These are phyloP conservation scores for Oropetium thomaeum DNA, from an alignment of 176 grass and related monocot species.

Conservation along the genomic window DNA sequence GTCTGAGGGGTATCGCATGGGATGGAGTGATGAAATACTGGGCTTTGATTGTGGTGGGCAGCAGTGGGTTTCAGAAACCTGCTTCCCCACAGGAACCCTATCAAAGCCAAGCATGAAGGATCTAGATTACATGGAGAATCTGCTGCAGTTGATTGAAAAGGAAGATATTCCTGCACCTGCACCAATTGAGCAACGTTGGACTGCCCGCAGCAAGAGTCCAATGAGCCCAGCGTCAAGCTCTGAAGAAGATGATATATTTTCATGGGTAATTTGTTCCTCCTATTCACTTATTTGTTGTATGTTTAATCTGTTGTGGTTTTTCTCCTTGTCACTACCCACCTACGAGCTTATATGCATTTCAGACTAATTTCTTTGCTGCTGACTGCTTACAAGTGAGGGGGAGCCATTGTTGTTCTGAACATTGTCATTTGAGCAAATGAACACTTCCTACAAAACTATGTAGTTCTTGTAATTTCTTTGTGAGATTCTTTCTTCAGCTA, in stretches of 20 bases:
- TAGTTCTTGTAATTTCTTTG: slow-evolving; percentile 13
- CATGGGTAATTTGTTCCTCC: slow-evolving; percentile 68
- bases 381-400: background rate
- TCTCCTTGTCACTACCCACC: background rate
- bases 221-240: slow-evolving; percentile 83
- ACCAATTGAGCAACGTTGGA: slow-evolving; percentile 94
- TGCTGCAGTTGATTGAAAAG: slow-evolving; percentile 71
- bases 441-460: background rate
- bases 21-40: slow-evolving; percentile 96
- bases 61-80: slow-evolving; percentile 90
- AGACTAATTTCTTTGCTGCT: background rate
- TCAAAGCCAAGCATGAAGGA: slow-evolving; percentile 85
- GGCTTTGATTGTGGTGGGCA: slow-evolving; percentile 97
- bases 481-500: background rate
- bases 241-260: slow-evolving; percentile 81
- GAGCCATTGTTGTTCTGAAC: background rate
- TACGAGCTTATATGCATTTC: slow-evolving; percentile 7
- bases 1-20: slow-evolving; percentile 90
- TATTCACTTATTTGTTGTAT: slow-evolving; percentile 1
- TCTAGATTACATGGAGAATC: slow-evolving; percentile 70
- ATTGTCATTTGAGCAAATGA: background rate
- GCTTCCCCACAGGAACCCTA: slow-evolving; percentile 78
- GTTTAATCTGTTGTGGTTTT: slow-evolving; percentile 20
- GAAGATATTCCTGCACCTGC: slow-evolving; percentile 78
- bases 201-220: slow-evolving; percentile 59